Conservation (phyloP, 805 yeast species). For the Saturnispora serradocipensis region DNA sequence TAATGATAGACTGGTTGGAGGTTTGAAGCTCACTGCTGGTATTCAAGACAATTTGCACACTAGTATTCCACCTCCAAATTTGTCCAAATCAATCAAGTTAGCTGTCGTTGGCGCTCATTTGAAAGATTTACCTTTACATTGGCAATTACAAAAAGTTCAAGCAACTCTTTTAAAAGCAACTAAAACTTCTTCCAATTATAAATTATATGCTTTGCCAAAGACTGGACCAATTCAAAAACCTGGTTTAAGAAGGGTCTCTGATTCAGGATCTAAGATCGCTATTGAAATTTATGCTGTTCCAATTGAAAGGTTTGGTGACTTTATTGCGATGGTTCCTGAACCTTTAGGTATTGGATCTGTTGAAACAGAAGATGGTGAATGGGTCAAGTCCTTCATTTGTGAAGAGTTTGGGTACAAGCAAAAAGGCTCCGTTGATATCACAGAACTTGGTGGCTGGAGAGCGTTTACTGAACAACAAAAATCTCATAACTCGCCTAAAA, state of each 20-base stretch:
- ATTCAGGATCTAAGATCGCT: conserved; percentile 51
- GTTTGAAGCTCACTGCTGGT: conserved; percentile 20
- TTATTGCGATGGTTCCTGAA: conserved; percentile 82
- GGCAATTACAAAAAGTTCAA: conserved; percentile 83
- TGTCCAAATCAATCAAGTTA: conserved; percentile 43
- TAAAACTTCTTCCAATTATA: conserved; percentile 61
- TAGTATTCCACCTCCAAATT: conserved; percentile 36
- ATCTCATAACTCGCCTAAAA: conserved; percentile 21
- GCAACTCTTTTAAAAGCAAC: conserved; percentile 64
- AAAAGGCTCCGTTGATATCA: conserved; percentile 68
- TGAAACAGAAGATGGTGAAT: conserved; percentile 68
- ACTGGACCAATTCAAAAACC: conserved; percentile 82
- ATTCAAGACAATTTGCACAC: conserved; percentile 36
- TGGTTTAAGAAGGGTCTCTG: conserved; percentile 64
- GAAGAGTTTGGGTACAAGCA: conserved; percentile 78
- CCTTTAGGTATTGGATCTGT: conserved; percentile 95
- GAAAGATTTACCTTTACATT: conserved; percentile 78
- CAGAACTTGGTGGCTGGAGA: conserved; percentile 87
- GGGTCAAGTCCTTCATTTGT: conserved; percentile 91
- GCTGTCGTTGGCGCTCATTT: conserved; percentile 98
- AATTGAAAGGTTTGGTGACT: conserved; percentile 64
- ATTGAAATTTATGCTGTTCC: conserved; percentile 85
- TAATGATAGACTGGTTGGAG: conserved; percentile 50
- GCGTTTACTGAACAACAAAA: conserved; percentile 35
- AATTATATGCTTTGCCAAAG: conserved; percentile 73